Percentiles rank a stretch among this genome's conserved stretches.
Conservation (phyloP, 2,329 filamentous ascomycete genomes). For the Penicillium sp. region DNA sequence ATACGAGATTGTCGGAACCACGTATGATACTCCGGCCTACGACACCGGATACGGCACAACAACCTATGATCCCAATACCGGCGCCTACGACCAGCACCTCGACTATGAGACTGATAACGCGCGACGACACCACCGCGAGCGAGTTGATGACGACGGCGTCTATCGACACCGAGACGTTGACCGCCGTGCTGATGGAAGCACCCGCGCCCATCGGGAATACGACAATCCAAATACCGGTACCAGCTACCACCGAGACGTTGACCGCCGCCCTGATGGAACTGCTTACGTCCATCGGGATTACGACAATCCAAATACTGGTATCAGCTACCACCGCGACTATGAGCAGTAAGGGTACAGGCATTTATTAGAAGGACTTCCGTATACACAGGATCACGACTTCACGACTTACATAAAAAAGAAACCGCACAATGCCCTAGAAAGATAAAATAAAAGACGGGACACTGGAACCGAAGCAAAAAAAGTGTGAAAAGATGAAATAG, state of each 20-base stretch:
- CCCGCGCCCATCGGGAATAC: conserved; percentile 32
- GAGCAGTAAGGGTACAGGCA: conserved; percentile 19
- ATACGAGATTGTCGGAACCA: conserved; percentile 24
- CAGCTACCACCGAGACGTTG: conserved; percentile 33
- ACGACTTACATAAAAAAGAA: conserved; percentile 4
- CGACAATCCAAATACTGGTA: conserved; percentile 34
- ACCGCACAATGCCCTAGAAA: conserved; percentile 4
- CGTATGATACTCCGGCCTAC: conserved; percentile 26
- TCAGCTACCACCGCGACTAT: conserved; percentile 34
- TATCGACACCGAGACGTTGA: conserved; percentile 37
- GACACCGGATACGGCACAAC: conserved; percentile 29
- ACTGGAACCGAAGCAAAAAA: conserved; percentile 10
- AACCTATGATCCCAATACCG: conserved; percentile 25
- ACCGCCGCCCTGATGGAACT: conserved; percentile 28
- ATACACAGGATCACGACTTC: conserved; percentile 9
- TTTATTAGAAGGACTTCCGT: conserved; percentile 3
- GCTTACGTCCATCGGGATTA: conserved; percentile 33
- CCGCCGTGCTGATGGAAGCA: conserved; percentile 27
- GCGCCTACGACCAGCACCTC: conserved; percentile 36
- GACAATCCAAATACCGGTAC: conserved; percentile 36
- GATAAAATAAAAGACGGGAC: conserved; percentile 2
- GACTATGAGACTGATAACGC: conserved; percentile 29
- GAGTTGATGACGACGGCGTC: conserved; percentile 28
- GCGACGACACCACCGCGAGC: conserved; percentile 33
- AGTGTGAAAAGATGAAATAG: conserved; percentile 3